These are phyloP conservation scores for Physcia stellaris DNA, from an alignment of 495 filamentous ascomycete genomes.

Conservation along the genomic window DNA sequence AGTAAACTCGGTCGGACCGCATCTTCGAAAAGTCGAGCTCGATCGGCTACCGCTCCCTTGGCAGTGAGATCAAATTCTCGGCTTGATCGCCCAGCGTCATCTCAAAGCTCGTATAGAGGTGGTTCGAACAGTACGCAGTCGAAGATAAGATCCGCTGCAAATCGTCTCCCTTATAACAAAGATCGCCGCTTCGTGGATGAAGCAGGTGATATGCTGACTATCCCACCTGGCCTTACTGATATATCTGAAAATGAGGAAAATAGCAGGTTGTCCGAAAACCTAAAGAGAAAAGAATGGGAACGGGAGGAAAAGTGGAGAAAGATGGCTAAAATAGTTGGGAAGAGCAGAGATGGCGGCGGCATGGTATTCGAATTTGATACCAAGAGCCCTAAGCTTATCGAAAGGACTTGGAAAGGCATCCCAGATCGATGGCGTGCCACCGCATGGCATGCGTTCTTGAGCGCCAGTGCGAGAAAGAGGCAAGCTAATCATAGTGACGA, in stretches of 20 bases:
- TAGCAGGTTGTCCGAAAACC: constrained; percentile 39
- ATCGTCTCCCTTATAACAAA: constrained; percentile 61
- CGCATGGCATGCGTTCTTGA: constrained; percentile 90
- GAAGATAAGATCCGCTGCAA: constrained; percentile 49
- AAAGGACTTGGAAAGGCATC: constrained; percentile 94
- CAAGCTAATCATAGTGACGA: constrained; percentile 49
- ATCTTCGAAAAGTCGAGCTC: constrained; percentile 39
- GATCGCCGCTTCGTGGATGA: constrained; percentile 67
- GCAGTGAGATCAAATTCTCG: constrained; percentile 21
- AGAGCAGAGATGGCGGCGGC: constrained; percentile 51
- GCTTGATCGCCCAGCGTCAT: constrained; percentile 29
- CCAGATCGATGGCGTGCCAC: constrained; percentile 89
- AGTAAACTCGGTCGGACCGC: constrained; percentile 38
- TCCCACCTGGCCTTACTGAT: constrained; percentile 52
- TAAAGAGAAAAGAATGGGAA: constrained; percentile 67
- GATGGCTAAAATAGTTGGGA: constrained; percentile 66
- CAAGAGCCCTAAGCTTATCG: constrained; percentile 70
- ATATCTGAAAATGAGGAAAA: constrained; percentile 45
- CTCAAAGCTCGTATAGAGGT: constrained; percentile 30
- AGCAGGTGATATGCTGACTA: constrained; percentile 78
- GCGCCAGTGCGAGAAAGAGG: constrained; percentile 59
- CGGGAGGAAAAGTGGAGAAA: constrained; percentile 92
- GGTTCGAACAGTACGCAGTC: constrained; percentile 27
- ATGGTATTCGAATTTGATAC: constrained; percentile 87
- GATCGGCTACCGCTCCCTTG: constrained; percentile 21